These are phyloP conservation scores for Epichloe bromicola DNA, from an alignment of 2,329 filamentous ascomycete species.

Conservation along the genomic window DNA sequence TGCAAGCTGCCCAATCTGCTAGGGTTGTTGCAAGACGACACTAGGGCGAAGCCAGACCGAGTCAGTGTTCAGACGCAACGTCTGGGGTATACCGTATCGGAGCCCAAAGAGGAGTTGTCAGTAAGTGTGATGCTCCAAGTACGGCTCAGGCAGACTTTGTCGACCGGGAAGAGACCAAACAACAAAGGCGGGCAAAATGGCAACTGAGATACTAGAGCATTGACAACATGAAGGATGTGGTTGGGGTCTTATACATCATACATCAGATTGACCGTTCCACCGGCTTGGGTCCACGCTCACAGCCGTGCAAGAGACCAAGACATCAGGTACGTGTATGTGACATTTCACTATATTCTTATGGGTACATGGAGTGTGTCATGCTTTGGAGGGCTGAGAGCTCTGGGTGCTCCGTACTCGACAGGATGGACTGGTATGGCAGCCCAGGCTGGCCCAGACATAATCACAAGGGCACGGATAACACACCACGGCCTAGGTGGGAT, in stretches of 20 bases:
- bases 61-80: constrained; percentile 8
- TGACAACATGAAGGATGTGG: neutral
- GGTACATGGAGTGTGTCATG: neutral
- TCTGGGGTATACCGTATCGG: neutral
- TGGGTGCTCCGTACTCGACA: neutral
- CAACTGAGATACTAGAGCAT: neutral
- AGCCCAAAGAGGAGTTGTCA: neutral
- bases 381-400: neutral
- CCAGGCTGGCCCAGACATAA: neutral
- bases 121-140: neutral
- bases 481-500: constrained; percentile 2
- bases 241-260: constrained; percentile 8
- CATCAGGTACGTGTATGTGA: neutral
- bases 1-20: constrained; percentile 21
- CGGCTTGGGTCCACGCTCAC: constrained; percentile 4
- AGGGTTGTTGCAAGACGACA: constrained; percentile 20
- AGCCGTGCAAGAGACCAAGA: neutral
- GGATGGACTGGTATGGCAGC: neutral
- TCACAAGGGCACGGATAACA: constrained; percentile 5
- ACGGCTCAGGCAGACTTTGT: neutral
- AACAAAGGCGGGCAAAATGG: neutral
- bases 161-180: neutral
- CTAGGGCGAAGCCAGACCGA: constrained; percentile 18
- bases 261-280: constrained; percentile 2
- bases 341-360: neutral